Evolutionary conservation across 176 grass and related monocot species (phyloP).

Genomic region (barley (Hordeum vulgare)): MorexV3_pseudomolecules_assembly NC_058519.1:182990105-182990604

Average conservation of each 20-base stretch:
- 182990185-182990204: neutral
- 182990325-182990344: constrained; percentile 85
- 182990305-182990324: constrained; percentile 69
- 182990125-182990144: neutral
- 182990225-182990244: neutral
- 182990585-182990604: neutral
- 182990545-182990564: too few species aligned
- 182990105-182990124: neutral
- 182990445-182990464: constrained; percentile 18
- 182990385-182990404: constrained; percentile 29
- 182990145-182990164: neutral
- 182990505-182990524: neutral
- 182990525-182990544: constrained; percentile 41
- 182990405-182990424: constrained; percentile 19
- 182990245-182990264: neutral
- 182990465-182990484: constrained; percentile 46
- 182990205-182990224: neutral
- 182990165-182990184: neutral
- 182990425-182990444: neutral
- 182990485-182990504: constrained; percentile 42
- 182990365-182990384: constrained; percentile 90
- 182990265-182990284: neutral
- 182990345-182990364: constrained; percentile 71
- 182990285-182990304: constrained; percentile 87
- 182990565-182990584: neutral